Conservation (phyloP, 2,329 filamentous ascomycete genomes). For the Sporothrix brasiliensis region DNA sequence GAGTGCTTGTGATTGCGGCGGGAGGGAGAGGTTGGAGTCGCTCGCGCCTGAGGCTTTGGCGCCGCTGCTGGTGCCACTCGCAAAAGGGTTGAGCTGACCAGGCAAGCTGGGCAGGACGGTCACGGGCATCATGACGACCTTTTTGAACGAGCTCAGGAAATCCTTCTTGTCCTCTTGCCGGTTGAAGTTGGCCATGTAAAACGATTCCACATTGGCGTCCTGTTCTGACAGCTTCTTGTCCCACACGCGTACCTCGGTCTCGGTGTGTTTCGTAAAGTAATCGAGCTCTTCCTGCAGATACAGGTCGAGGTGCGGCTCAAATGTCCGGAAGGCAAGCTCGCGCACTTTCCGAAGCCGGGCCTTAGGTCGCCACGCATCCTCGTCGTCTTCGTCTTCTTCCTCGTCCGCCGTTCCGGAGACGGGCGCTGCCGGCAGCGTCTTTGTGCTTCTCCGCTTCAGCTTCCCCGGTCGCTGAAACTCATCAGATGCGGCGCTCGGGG, state of each 20-base stretch:
- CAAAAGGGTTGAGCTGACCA: slow-evolving; percentile 62
- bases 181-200: slow-evolving; percentile 94
- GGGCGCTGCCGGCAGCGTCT: neutral
- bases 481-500: neutral
- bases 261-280: slow-evolving; percentile 75
- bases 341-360: slow-evolving; percentile 55
- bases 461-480: slow-evolving; percentile 17
- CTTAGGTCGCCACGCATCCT: slow-evolving; percentile 30
- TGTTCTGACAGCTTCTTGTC: slow-evolving; percentile 90
- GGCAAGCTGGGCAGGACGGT: slow-evolving; percentile 77
- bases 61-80: slow-evolving; percentile 42
- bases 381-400: slow-evolving; percentile 28
- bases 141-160: slow-evolving; percentile 94
- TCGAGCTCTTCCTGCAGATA: slow-evolving; percentile 92
- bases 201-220: slow-evolving; percentile 86
- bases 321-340: slow-evolving; percentile 70
- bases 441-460: slow-evolving; percentile 23
- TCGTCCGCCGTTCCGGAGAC: slow-evolving; percentile 9
- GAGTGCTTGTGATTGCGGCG: neutral
- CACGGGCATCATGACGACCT: slow-evolving; percentile 98
- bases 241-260: slow-evolving; percentile 79
- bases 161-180: slow-evolving; percentile 95
- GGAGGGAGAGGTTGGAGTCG: neutral
- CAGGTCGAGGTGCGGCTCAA: slow-evolving; percentile 90
- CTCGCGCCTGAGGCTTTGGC: slow-evolving; percentile 5